A percentile compares a stretch with the other conserved stretches of the same genome.
Conservation (phyloP, 2,329 filamentous ascomycete species). For the Cytospora schulzeri region DNA sequence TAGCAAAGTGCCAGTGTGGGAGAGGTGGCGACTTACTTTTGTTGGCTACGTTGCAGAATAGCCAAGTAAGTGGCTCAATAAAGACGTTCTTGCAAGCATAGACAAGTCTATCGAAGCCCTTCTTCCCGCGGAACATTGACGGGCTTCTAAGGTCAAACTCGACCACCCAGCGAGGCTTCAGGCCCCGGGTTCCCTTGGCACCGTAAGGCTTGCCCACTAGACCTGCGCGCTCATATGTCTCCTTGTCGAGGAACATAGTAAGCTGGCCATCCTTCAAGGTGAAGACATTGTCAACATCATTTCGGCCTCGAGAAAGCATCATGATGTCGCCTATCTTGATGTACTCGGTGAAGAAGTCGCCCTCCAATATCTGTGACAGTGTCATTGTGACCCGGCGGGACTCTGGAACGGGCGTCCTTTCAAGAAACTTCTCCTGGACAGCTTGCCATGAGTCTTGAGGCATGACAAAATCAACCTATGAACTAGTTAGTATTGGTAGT, state of each 20-base stretch:
- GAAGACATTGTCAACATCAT: conserved; percentile 72
- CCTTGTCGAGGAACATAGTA: conserved; percentile 75
- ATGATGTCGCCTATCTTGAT: conserved; percentile 82
- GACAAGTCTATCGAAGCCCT: conserved; percentile 75
- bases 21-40: conserved; percentile 43
- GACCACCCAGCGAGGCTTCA: conserved; percentile 74
- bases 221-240: conserved; percentile 81
- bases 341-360: conserved; percentile 79
- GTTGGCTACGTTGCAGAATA: conserved; percentile 67
- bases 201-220: conserved; percentile 71
- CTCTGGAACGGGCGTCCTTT: conserved; percentile 38
- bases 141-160: conserved; percentile 73
- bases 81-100: conserved; percentile 82
- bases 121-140: conserved; percentile 82
- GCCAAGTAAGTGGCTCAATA: conserved; percentile 68
- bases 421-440: conserved; percentile 55
- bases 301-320: conserved; percentile 80
- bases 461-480: conserved; percentile 69
- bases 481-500: neutral
- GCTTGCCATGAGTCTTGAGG: conserved; percentile 63
- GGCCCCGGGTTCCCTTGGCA: conserved; percentile 56
- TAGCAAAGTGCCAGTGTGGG: neutral
- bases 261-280: conserved; percentile 70
- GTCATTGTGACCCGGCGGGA: conserved; percentile 75
- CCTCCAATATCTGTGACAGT: conserved; percentile 70